A percentile compares a stretch with the other conserved stretches of the same genome.
These are phyloP conservation scores for Pestalotiopsis fici DNA, from an alignment of 2,329 filamentous ascomycete genomes.

Conservation along the genomic window DNA sequence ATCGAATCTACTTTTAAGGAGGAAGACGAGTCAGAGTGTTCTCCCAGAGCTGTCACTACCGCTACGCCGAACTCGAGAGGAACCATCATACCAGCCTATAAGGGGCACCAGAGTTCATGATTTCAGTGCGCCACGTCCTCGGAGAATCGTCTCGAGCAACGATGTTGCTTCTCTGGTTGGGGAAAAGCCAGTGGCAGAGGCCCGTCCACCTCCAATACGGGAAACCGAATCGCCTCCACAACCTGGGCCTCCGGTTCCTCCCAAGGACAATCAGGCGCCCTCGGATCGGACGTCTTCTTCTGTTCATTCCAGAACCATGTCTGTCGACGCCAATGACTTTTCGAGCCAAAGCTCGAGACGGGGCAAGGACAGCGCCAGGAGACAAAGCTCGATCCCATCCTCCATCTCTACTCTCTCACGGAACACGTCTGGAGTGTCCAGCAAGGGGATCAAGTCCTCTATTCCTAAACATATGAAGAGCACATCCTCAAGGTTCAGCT, in stretches of 20 bases:
- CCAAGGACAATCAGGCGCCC: constrained; percentile 33
- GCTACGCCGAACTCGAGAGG: constrained; percentile 36
- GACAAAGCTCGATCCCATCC: constrained; percentile 26
- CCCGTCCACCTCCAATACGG: constrained; percentile 17
- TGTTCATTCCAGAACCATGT: constrained; percentile 31
- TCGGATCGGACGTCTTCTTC: constrained; percentile 31
- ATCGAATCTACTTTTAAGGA: constrained; percentile 58
- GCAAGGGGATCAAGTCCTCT: constrained; percentile 46
- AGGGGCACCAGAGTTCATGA: constrained; percentile 65
- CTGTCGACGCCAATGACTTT: constrained; percentile 22
- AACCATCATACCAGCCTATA: constrained; percentile 63
- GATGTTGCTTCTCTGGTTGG: constrained; percentile 18
- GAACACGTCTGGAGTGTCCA: constrained; percentile 51
- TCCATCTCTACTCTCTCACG: constrained; percentile 48
- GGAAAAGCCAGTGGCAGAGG: constrained; percentile 21
- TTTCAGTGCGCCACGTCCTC: constrained; percentile 62
- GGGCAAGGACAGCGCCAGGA: constrained; percentile 17
- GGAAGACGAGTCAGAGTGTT: constrained; percentile 52
- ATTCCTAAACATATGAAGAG: constrained; percentile 71
- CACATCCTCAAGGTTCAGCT: constrained; percentile 78
- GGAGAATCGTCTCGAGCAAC: constrained; percentile 36
- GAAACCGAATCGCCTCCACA: constrained; percentile 5
- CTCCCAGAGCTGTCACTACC: constrained; percentile 45
- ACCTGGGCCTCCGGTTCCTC: constrained; percentile 37
- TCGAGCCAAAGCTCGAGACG: constrained; percentile 11